Evolutionary conservation across 805 yeast species (phyloP), one percentile per base, ranked within the genome.

Genomic region (Saturnispora halmiae): DNA sequence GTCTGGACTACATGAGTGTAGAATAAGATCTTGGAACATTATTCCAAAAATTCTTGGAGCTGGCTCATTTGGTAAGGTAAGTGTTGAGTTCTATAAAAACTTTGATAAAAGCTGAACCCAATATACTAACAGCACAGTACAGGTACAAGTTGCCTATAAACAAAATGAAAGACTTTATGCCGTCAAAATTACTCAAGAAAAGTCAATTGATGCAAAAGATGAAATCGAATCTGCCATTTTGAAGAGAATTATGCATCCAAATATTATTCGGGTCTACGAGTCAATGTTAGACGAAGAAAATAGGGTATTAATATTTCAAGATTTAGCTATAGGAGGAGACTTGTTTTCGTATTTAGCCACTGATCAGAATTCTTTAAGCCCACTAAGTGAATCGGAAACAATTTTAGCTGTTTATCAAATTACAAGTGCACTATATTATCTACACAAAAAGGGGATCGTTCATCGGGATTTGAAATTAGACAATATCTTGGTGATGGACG

Each of bases 321-420:
- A 90, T 54, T 83, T 88, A 58, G 97, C 96, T 2, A 79, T 92
- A 8, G 97, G 97, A 7, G 97, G 97, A 29, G 98, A 90, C 59
- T 72, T 90, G 45, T 90, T 90, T 56, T 94, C 87, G 52, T 84
- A 87, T 58, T 84, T 90, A 44, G 73, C 86, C 42, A 79, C 77
- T 48, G 82, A 86, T 57, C 62, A 61, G 19, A 51, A 58, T 13
- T 51, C 71, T 15, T 47, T 59, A 1, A 46, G 46, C 11, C 53
- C 75, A 1, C 47, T 78, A 1, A 60, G 75, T 1, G 85, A 79
- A 49, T 65, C 70, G 29, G 82, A 79, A 49, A 56, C 73, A 1
- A 50, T 78, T 9, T 50, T 77, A 1, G 68, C 78, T 4, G 60
- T 70, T 0, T 78, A 57, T 46, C 88, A 81, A 52, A 60, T 80